Evolutionary conservation across 148 eudicot species (phyloP).

Genomic region (Vaccinium vitisidaea): DNA sequence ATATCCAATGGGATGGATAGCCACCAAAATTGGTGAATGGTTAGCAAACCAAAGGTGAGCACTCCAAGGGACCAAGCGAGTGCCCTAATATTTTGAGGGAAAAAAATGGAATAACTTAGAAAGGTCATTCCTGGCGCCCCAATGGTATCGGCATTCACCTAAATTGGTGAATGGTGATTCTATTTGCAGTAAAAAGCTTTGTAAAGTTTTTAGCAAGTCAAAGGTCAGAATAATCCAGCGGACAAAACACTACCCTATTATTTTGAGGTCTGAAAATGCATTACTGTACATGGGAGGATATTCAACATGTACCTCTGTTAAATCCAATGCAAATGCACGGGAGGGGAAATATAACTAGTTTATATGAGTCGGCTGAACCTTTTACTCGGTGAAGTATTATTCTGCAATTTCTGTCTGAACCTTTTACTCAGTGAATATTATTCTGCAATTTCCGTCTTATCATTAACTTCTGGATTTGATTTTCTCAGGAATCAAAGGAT

Average conservation of each 20-base stretch:
- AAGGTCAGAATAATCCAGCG: not conserved
- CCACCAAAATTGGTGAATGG: not conserved
- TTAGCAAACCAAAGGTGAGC: not conserved
- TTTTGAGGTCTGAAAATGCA: not conserved
- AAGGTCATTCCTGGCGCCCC: not conserved
- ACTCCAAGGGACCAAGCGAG: not conserved
- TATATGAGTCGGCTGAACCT: not conserved
- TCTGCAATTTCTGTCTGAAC: not conserved
- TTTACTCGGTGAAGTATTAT: not conserved
- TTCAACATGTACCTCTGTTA: not conserved
- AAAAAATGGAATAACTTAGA: not conserved
- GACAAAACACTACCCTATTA: not conserved
- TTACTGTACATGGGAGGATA: not conserved
- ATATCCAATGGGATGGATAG: not conserved
- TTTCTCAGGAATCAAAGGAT: slow-evolving; percentile 70
- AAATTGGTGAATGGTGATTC: not conserved
- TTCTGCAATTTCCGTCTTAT: not conserved
- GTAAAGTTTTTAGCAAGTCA: not conserved
- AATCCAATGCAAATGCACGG: not conserved
- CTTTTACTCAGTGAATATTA: not conserved
- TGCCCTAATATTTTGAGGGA: not conserved
- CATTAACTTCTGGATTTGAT: slow-evolving; percentile 15
- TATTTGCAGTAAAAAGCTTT: not conserved
- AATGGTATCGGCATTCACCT: not conserved
- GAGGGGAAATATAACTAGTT: not conserved